Evolutionary conservation across 768 basidiomycete species (phyloP), one percentile per base, ranked within the genome.

Genomic region (Pulveroboletus sp.): DNA sequence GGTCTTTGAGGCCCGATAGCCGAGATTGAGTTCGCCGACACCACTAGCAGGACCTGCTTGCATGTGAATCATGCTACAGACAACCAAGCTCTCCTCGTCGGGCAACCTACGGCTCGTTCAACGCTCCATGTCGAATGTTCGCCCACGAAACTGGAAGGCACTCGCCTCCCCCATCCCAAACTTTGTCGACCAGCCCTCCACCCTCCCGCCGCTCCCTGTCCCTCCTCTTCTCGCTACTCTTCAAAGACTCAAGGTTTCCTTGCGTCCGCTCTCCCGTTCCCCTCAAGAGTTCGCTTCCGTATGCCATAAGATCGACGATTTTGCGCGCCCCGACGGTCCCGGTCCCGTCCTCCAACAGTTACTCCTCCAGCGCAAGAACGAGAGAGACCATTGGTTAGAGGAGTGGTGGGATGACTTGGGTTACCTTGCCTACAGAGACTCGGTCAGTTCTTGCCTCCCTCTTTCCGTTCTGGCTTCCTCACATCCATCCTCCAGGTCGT

Each of bases 321-420:
- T 92, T 56, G 81, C 67, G 8, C 53, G 49, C 3, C 55, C 61
- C 12, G 67, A 62, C 2, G 74, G 73, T 40, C 64, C 60, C 4
- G 83, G 76, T 0, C 75, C 67, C 5, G 69, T 76, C 61, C 75
- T 95, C 30, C 93, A 95, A 54, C 63, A 72, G 39, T 69, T 85
- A 27, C 69, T 96, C 49, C 69, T 83, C 54, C 65, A 76, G 37
- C 74, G 80, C 39, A 75, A 79, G 15, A 70, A 70, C 24, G 75
- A 78, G 52, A 78, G 72, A 39, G 73, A 76, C 33, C 87, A 91
- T 59, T 97, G 93, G 93, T 73, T 97, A 24, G 89, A 91, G 58
- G 80, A 89, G 50, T 96, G 94, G 92, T 97, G 94, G 93, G 93
- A 97, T 64, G 85, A 90, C 56, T 67, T 63, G 14, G 89, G 73